These are phyloP conservation scores for Sugiyamaella paludigena DNA, from an alignment of 1,139 yeast genomes.

Conservation along the genomic window DNA sequence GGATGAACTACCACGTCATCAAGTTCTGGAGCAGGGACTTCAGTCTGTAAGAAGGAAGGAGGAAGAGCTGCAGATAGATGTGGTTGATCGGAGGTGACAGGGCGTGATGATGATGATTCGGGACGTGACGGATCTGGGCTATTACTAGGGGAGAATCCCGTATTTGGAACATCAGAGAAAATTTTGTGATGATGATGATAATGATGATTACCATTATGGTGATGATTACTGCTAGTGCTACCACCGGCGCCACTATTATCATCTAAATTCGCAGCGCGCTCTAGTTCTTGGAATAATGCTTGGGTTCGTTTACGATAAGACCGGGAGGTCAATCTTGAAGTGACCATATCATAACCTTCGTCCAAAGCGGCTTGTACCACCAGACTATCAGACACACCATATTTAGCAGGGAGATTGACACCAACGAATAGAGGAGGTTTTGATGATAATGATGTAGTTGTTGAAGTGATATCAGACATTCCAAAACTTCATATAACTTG, in stretches of 20 bases:
- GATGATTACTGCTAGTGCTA: neutral
- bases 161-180: slow-evolving; percentile 2
- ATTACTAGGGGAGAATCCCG: slow-evolving; percentile 4
- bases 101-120: slow-evolving; percentile 1
- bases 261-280: slow-evolving; percentile 8
- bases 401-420: slow-evolving; percentile 37
- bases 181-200: slow-evolving; percentile 6
- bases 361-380: slow-evolving; percentile 35
- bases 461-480: slow-evolving; percentile 9
- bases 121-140: slow-evolving; percentile 4
- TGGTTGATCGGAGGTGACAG: neutral
- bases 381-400: slow-evolving; percentile 32
- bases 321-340: slow-evolving; percentile 38
- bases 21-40: slow-evolving; percentile 14
- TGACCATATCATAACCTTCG: slow-evolving; percentile 40
- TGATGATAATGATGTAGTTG: slow-evolving; percentile 3
- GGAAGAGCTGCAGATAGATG: slow-evolving; percentile 2
- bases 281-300: slow-evolving; percentile 27
- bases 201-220: neutral
- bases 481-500: too few species aligned
- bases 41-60: neutral
- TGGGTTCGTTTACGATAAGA: slow-evolving; percentile 34
- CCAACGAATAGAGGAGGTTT: slow-evolving; percentile 35
- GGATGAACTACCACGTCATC: slow-evolving; percentile 38
- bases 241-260: neutral